A percentile compares a stretch with the other conserved stretches of the same genome.
Evolutionary conservation across 345 rosid genomes (phyloP).

Genomic region (Psidium guajava): DNA sequence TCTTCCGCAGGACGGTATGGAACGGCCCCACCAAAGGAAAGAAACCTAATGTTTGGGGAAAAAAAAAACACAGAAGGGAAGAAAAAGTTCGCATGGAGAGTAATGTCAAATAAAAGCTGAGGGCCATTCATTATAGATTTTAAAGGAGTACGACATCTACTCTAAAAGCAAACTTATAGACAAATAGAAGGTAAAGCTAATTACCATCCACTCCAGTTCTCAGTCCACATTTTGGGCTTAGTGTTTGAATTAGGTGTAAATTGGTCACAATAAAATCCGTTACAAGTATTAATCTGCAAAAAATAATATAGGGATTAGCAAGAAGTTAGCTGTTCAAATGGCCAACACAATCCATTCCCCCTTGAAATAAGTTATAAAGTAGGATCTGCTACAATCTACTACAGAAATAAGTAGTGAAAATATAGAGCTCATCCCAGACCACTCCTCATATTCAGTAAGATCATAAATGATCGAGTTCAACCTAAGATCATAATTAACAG

Average conservation of each 20-base stretch:
- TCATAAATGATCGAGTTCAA: background rate
- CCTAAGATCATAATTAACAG: background rate
- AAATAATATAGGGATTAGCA: background rate
- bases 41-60: slow-evolving; percentile 35
- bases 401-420: background rate
- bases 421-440: background rate
- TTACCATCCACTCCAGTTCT: slow-evolving; percentile 97
- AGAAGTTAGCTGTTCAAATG: background rate
- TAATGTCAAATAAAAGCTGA: too few relatives aligned
- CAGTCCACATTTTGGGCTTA: slow-evolving; percentile 97
- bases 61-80: background rate
- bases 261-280: slow-evolving; percentile 94
- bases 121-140: background rate
- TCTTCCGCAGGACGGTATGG: slow-evolving; percentile 92
- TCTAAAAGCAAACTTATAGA: background rate
- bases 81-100: background rate
- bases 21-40: slow-evolving; percentile 64
- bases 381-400: background rate
- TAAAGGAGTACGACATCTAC: background rate
- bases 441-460: background rate
- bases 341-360: background rate
- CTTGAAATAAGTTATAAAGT: background rate
- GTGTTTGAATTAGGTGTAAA: slow-evolving; percentile 80
- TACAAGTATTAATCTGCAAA: slow-evolving; percentile 87
- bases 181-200: slow-evolving; percentile 3